phyloP scores from a whole-genome alignment of 208 protist species.

The Crithidia acanthocephali region DNA sequence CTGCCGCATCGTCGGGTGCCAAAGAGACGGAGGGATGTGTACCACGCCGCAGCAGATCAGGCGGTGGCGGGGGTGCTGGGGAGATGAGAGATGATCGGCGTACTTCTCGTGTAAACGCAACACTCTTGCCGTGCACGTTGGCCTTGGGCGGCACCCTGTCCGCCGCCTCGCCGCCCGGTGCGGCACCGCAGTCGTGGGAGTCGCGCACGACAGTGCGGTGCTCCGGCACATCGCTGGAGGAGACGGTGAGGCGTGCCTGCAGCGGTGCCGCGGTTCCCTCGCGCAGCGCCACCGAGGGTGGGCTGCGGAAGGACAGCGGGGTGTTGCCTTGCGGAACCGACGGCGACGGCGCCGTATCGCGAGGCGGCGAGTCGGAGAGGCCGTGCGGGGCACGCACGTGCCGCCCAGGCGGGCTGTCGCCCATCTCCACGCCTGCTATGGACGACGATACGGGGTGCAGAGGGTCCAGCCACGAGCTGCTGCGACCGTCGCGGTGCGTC shows the following conservation, averaged over 20 bases:
- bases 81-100: not conserved
- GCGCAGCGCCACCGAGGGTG: constrained; percentile 6
- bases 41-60: no score
- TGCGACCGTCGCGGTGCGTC: not conserved
- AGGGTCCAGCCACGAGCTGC: constrained; percentile 16
- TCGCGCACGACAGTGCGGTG: not conserved
- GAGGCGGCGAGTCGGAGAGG: constrained; percentile 22
- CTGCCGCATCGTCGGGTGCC: no score
- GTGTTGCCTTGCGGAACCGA: constrained; percentile 10
- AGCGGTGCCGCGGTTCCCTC: constrained; percentile 14
- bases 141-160: not conserved
- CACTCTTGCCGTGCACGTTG: not conserved
- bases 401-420: not conserved
- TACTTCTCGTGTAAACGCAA: not conserved
- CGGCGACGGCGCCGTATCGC: not conserved
- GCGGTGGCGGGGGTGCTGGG: not conserved
- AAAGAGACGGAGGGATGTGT: no score
- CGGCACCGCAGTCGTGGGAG: not conserved
- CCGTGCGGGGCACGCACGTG: constrained; percentile 10
- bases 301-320: not conserved
- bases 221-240: not conserved
- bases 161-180: not conserved
- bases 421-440: not conserved
- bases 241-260: not conserved
- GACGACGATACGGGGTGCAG: constrained; percentile 14